Evolutionary conservation across 352 stramenopile genomes (phyloP), one percentile per base, ranked within the genome.

Genomic region (Phytophthora citrophthora): DNA sequence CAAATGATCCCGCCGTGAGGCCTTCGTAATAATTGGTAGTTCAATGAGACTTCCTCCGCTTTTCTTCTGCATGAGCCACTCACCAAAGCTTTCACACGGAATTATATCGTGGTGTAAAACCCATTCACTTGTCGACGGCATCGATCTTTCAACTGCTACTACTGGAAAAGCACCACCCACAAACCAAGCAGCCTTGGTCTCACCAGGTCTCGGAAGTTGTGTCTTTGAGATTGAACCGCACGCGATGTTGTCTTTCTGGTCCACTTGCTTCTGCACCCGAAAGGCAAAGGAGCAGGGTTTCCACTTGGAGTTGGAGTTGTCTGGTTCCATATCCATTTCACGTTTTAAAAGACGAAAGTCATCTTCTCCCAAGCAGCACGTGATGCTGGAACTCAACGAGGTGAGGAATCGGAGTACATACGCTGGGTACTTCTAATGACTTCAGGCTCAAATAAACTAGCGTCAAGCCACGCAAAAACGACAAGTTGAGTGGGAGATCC

Each of bases 341-440:
- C 27, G 47, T 23, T 68, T 50, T 5, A 77, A 26, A 7, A n/a
- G 18, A 13, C 15, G 13, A 18, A 68, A 54, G 36, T 72, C 69
- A 7, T 63, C 45, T 39, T 32, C 16, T 9, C 51, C 72, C 13
- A 77, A 15, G 23, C 59, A 77, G 15, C 64, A 77, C 0, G 56
- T 74, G 34, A 77, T 55, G 15, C 36, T 68, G 24, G 54, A 52
- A 45, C 54, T 70, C 12, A 76, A 10, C 1, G 64, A 61, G 2
- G 68, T 44, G 5, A 74, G 20, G 23, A 88, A 83, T 2, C 84
- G 80, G 20, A 93, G 57, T 16, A 88, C 65, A 31, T 89, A 90
- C n/a, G 80, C 74, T 10, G 81, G 3, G 66, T 84, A 26, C 83
- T 79, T n/a, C 82, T 77, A 36, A 89, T 59, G 0, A 55, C 52